Evolutionary conservation across 352 stramenopile species (phyloP).

Genomic region (Pythium sp.): DNA sequence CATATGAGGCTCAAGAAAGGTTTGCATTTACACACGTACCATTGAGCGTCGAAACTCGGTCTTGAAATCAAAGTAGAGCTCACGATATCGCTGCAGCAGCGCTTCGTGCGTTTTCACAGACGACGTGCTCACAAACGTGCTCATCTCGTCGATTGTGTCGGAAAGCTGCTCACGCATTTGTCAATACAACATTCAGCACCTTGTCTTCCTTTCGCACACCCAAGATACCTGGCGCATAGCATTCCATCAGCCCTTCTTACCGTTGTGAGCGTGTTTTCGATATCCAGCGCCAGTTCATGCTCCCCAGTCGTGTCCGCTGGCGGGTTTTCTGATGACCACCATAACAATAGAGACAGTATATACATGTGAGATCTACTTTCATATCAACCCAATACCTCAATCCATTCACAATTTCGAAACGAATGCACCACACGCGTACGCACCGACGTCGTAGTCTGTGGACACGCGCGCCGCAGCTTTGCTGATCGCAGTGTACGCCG

Average conservation of each 20-base stretch:
- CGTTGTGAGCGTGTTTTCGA: constrained; percentile 67
- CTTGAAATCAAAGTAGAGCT: constrained; percentile 95
- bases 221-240: background rate
- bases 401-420: background rate
- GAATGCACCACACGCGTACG: background rate
- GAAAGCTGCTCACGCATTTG: constrained; percentile 46
- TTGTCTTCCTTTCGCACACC: background rate
- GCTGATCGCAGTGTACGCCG: constrained; percentile 59
- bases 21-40: constrained; percentile 26
- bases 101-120: constrained; percentile 81
- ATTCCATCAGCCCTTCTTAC: constrained; percentile 24
- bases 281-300: constrained; percentile 63
- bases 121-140: constrained; percentile 60
- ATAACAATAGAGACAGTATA: background rate
- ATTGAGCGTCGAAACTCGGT: constrained; percentile 92
- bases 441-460: constrained; percentile 66
- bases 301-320: constrained; percentile 53
- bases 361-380: background rate
- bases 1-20: no score
- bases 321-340: constrained; percentile 52
- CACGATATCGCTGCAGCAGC: constrained; percentile 93
- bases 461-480: constrained; percentile 37
- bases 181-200: background rate
- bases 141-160: constrained; percentile 87
- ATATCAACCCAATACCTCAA: background rate